Base-by-base conservation (phyloP, 345 rosid genomes). In the Rubroshorea leprosula region DNA sequence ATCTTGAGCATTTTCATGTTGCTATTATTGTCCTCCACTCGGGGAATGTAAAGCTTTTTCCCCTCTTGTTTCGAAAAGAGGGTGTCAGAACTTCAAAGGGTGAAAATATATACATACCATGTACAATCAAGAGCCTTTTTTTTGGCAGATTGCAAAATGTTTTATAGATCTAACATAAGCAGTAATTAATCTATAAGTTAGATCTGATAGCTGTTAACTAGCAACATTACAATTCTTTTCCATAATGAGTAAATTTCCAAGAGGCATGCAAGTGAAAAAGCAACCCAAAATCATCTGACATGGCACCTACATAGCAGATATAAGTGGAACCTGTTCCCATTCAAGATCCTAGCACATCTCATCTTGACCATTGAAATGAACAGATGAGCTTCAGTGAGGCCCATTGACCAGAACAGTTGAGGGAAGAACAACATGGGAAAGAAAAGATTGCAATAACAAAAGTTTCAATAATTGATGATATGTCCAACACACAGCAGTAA, bases 11-110 rank as follows among this genome's bases (percentile, higher is more conserved):
- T 86, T 57, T 88, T 67, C 97, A 92, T 89, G 73, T 89, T 74
- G 58, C 96, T 69, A 38, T 89, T 89, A 77, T 78, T 84, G 74
- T 92, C 97, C 79, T 84, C 97, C 69, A 92, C 96, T 13, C 87
- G 77, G 10, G 96, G 98, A 54, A 92, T 94, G 76, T 84, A 89
- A 39, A 92, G 79, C 82, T 80, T 86, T 71, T 84, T 86, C 61
- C 60, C 68, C n/a, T 26, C 62, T 69, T 65, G 57, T 18, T 51
- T 29, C 62, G 55, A 64, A 39, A 68, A 22, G 38, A 18, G 61
- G n/a, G 26, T 48, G 19, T n/a, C 54, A 58, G 49, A 63, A 15
- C 49, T 22, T 21, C 9, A 12, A 15, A 54, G 27, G 13, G 6
- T 6, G 1, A 44, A 14, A 15, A 29, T 29, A 29, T 29, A 29